phyloP scores from a whole-genome alignment of 2,329 filamentous ascomycete genomes.

The Aspergillus quadricinctus region DNA sequence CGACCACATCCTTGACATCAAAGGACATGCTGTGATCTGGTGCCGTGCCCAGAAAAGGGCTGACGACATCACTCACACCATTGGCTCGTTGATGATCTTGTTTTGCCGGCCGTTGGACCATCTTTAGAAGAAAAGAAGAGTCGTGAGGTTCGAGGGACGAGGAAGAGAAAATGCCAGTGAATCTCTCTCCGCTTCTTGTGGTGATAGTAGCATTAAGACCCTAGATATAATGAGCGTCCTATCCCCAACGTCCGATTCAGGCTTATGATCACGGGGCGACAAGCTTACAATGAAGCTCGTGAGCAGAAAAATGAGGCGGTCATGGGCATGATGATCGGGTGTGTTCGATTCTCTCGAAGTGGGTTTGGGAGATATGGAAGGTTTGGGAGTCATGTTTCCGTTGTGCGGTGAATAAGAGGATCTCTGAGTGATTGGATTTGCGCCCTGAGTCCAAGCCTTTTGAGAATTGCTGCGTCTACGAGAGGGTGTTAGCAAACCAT shows the following conservation, averaged over 20 bases:
- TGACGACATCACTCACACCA: constrained; percentile 37
- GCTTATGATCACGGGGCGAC: not conserved
- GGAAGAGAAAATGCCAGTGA: constrained; percentile 58
- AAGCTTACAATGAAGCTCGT: constrained; percentile 55
- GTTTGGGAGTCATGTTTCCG: constrained; percentile 47
- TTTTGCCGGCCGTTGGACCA: constrained; percentile 54
- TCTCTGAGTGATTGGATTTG: constrained; percentile 59
- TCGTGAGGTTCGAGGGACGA: constrained; percentile 50
- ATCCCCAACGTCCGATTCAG: not conserved
- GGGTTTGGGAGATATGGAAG: constrained; percentile 35
- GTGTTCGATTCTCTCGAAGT: constrained; percentile 48
- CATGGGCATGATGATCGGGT: constrained; percentile 56
- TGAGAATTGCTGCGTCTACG: constrained; percentile 50
- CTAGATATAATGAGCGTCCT: constrained; percentile 35
- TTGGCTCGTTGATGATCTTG: constrained; percentile 35
- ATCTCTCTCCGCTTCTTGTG: constrained; percentile 58
- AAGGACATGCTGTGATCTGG: constrained; percentile 55
- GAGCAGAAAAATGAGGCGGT: constrained; percentile 56
- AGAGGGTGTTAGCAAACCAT: not conserved
- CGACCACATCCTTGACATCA: constrained; percentile 56
- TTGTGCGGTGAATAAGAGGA: constrained; percentile 49
- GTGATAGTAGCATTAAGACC: constrained; percentile 54
- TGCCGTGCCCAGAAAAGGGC: constrained; percentile 39
- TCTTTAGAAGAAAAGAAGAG: constrained; percentile 58
- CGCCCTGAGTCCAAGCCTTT: constrained; percentile 59